phyloP scores from a whole-genome alignment of 2,329 filamentous ascomycete species.

The Claviceps arundinis region DNA sequence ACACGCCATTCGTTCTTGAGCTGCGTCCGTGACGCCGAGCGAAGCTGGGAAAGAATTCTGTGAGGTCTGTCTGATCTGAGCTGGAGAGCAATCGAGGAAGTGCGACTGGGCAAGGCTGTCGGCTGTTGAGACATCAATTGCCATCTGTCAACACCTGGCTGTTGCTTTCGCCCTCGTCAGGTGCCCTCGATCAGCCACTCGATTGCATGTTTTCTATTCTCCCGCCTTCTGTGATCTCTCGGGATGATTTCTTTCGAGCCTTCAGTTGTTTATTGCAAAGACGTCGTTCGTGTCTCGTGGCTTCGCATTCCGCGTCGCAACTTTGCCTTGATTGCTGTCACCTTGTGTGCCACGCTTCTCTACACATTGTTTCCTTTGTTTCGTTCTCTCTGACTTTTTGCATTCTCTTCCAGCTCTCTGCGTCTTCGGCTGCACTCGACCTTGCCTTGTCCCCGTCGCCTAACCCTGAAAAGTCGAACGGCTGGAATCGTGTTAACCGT shows the following conservation, averaged over 20 bases:
- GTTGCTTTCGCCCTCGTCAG: not conserved
- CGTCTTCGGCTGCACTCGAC: slow-evolving; percentile 70
- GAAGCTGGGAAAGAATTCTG: no score
- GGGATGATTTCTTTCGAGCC: not conserved
- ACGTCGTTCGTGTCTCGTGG: not conserved
- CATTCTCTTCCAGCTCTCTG: slow-evolving; percentile 49
- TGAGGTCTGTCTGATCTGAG: not conserved
- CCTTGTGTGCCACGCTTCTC: slow-evolving; percentile 2
- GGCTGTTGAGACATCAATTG: not conserved
- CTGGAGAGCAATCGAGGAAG: not conserved
- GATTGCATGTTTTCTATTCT: not conserved
- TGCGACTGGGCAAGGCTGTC: slow-evolving; percentile 1
- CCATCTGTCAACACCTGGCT: slow-evolving; percentile 1
- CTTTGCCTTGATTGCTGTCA: not conserved
- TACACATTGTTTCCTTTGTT: slow-evolving; percentile 9
- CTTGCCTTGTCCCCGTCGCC: slow-evolving; percentile 58
- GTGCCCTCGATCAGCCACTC: not conserved
- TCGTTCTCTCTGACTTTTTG: slow-evolving; percentile 20
- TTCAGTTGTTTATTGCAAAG: not conserved
- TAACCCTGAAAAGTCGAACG: slow-evolving; percentile 40
- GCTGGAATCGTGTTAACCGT: slow-evolving; percentile 49
- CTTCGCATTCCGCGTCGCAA: not conserved
- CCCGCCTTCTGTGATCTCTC: not conserved
- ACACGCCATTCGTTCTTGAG: not conserved
- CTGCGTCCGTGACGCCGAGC: not conserved